Evolutionary conservation across 1,139 yeast species (phyloP).

Genomic region (Kurtzmaniella quercitrusa): DNA sequence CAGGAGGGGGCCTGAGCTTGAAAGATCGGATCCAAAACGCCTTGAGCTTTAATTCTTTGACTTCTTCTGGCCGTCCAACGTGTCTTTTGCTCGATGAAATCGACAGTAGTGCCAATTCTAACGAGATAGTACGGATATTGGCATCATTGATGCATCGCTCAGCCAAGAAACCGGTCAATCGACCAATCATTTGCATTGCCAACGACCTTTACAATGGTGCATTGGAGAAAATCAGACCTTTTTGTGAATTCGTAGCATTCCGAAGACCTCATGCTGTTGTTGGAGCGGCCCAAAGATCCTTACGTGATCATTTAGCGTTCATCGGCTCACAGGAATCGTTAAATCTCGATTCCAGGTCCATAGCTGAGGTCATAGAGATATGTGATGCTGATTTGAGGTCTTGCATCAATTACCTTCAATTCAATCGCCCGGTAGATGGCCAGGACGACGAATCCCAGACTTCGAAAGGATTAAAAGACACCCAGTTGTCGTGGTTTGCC

Average conservation of each 20-base stretch:
- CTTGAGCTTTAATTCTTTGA: conserved; percentile 59
- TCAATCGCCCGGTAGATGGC: conserved; percentile 36
- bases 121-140: conserved; percentile 70
- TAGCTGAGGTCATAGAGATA: conserved; percentile 56
- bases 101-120: conserved; percentile 77
- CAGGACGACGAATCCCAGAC: neutral
- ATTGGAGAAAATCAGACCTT: conserved; percentile 68
- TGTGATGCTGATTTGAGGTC: conserved; percentile 86
- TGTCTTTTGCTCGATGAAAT: conserved; percentile 86
- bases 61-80: conserved; percentile 57
- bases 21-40: conserved; percentile 61
- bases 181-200: conserved; percentile 92
- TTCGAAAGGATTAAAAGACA: conserved; percentile 35
- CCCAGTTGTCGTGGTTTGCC: conserved; percentile 56
- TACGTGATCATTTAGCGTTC: conserved; percentile 35
- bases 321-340: conserved; percentile 30
- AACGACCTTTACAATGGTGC: conserved; percentile 68
- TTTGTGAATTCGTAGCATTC: conserved; percentile 68
- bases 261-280: conserved; percentile 47
- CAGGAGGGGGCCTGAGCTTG: conserved; percentile 24
- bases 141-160: conserved; percentile 45
- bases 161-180: conserved; percentile 28
- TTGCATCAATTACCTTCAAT: conserved; percentile 80
- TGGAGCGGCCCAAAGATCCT: conserved; percentile 35
- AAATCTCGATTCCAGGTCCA: conserved; percentile 28